Conservation (phyloP, 2,329 filamentous ascomycete species). For the Ascochyta pisi region DNA sequence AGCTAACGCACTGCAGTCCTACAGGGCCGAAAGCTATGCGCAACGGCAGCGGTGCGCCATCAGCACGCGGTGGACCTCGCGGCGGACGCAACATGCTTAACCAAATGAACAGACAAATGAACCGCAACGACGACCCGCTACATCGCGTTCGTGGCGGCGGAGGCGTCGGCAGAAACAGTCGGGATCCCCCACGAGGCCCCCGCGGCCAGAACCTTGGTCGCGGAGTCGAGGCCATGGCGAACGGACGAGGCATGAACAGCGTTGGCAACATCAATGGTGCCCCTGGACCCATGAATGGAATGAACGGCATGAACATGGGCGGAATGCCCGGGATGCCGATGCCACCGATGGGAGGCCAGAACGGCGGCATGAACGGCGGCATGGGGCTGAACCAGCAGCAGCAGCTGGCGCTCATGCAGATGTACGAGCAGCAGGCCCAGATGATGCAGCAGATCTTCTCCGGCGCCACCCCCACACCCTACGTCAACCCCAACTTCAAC, state of each 20-base stretch:
- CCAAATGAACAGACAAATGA: slow-evolving; percentile 83
- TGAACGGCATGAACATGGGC: slow-evolving; percentile 45
- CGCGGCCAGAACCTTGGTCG: slow-evolving; percentile 56
- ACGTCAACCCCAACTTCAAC: slow-evolving; percentile 62
- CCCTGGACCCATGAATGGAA: slow-evolving; percentile 49
- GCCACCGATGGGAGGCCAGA: slow-evolving; percentile 46
- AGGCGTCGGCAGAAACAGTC: slow-evolving; percentile 81
- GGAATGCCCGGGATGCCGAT: slow-evolving; percentile 44
- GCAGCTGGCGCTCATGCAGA: slow-evolving; percentile 75
- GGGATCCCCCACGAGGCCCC: slow-evolving; percentile 75
- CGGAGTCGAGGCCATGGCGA: slow-evolving; percentile 45
- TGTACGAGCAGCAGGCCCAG: slow-evolving; percentile 85
- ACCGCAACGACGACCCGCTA: slow-evolving; percentile 76
- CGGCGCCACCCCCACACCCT: slow-evolving; percentile 54
- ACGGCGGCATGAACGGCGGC: slow-evolving; percentile 51
- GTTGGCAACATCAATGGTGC: slow-evolving; percentile 39
- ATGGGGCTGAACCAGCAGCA: slow-evolving; percentile 67
- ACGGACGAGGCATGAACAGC: slow-evolving; percentile 49
- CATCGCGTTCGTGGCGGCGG: slow-evolving; percentile 79
- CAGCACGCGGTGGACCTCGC: slow-evolving; percentile 53
- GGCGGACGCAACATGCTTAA: slow-evolving; percentile 80
- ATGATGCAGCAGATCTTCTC: slow-evolving; percentile 51
- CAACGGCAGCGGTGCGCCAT: slow-evolving; percentile 61
- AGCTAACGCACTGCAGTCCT: slow-evolving; percentile 67
- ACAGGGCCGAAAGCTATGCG: slow-evolving; percentile 97